Percentiles rank a stretch among this genome's conserved stretches.
These are phyloP conservation scores for Drechslerella dactyloides DNA, from an alignment of 2,329 filamentous ascomycete species.

Conservation along the genomic window DNA sequence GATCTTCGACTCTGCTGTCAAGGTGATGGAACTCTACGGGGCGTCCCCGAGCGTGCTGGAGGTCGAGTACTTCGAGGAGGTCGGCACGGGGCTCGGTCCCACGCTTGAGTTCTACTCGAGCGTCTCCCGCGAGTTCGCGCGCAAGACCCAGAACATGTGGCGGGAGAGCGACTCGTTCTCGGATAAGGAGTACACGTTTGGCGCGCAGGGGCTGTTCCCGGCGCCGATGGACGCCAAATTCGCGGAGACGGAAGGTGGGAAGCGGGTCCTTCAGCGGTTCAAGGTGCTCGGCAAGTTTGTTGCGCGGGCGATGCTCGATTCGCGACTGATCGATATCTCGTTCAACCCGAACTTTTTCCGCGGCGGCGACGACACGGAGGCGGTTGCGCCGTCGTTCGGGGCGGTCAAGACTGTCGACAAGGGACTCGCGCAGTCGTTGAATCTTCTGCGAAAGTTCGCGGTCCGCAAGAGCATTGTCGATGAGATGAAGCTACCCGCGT, in stretches of 20 bases:
- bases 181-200: constrained; percentile 80
- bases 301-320: constrained; percentile 96
- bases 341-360: constrained; percentile 99
- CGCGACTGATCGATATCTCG: constrained; percentile 93
- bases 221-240: constrained; percentile 85
- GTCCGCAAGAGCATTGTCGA: constrained; percentile 82
- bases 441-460: constrained; percentile 84
- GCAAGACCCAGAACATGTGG: constrained; percentile 97
- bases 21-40: constrained; percentile 98
- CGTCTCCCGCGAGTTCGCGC: constrained; percentile 94
- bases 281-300: constrained; percentile 96
- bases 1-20: constrained; percentile 93
- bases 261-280: constrained; percentile 85
- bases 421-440: constrained; percentile 81
- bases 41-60: constrained; percentile 95
- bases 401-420: constrained; percentile 89
- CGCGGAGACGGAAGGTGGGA: constrained; percentile 75
- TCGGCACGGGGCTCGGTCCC: constrained; percentile 91
- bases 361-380: constrained; percentile 71
- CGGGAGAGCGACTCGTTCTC: constrained; percentile 81
- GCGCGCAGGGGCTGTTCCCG: constrained; percentile 84
- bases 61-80: constrained; percentile 98
- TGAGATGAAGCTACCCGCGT: constrained; percentile 70
- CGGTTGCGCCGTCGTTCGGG: constrained; percentile 80
- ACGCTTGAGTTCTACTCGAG: constrained; percentile 98